These are phyloP conservation scores for Yamadazyma ubonensis DNA, from an alignment of 805 yeast species.

Conservation along the genomic window DNA sequence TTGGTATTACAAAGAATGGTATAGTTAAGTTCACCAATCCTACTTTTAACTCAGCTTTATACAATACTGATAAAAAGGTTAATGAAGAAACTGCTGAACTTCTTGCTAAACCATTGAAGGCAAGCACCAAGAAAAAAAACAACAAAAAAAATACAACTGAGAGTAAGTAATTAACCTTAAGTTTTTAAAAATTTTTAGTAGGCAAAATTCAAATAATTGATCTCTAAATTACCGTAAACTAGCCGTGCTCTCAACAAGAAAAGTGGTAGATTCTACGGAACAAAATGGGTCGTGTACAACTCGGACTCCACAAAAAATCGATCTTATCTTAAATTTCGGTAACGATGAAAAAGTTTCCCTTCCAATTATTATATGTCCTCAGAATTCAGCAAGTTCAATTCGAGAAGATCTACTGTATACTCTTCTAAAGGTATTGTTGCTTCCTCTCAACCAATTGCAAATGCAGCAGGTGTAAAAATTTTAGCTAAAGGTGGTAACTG, in stretches of 20 bases:
- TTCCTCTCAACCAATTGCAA: slow-evolving; percentile 75
- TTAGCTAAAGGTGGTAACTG: slow-evolving; percentile 73
- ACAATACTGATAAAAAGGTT: slow-evolving; percentile 57
- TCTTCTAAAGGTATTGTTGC: slow-evolving; percentile 72
- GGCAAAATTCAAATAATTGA: neutral
- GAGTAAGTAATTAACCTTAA: neutral
- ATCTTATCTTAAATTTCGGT: neutral
- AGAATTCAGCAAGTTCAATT: slow-evolving; percentile 35
- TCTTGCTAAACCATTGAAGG: slow-evolving; percentile 52
- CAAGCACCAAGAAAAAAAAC: slow-evolving; percentile 34
- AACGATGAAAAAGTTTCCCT: neutral
- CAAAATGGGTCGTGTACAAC: neutral
- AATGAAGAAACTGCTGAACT: slow-evolving; percentile 47
- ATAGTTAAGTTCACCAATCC: slow-evolving; percentile 62
- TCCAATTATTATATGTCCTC: slow-evolving; percentile 15
- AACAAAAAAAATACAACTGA: slow-evolving; percentile 6
- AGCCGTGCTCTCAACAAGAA: neutral
- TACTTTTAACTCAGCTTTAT: slow-evolving; percentile 44
- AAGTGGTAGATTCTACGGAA: neutral
- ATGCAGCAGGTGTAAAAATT: slow-evolving; percentile 67
- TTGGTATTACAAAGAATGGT: slow-evolving; percentile 73
- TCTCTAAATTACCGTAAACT: neutral
- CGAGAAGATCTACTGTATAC: slow-evolving; percentile 73
- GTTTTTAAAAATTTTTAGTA: neutral
- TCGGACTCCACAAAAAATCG: neutral